phyloP scores from a whole-genome alignment of 2,329 filamentous ascomycete species.

The Cadophora sp. region DNA sequence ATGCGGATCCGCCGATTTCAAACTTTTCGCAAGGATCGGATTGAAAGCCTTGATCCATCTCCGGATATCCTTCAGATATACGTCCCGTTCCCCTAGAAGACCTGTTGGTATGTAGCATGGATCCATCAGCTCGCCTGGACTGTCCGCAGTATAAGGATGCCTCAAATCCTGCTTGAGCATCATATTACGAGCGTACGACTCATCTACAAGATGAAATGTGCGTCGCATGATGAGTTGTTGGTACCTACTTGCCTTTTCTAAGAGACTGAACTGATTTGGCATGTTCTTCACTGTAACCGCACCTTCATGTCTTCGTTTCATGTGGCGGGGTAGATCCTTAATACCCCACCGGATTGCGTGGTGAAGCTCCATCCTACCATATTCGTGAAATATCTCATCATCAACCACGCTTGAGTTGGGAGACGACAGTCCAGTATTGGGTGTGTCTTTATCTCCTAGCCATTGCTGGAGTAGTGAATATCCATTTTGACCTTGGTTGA shows the following conservation, averaged over 20 bases:
- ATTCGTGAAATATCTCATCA: constrained; percentile 29
- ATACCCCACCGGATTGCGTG: constrained; percentile 24
- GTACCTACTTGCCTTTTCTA: constrained; percentile 28
- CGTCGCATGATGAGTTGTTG: constrained; percentile 28
- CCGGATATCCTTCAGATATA: constrained; percentile 18
- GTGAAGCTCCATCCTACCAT: constrained; percentile 24
- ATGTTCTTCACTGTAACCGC: constrained; percentile 19
- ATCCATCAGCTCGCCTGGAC: constrained; percentile 24
- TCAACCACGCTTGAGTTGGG: constrained; percentile 23
- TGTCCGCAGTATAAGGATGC: constrained; percentile 22
- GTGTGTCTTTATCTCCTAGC: background rate
- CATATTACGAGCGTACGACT: constrained; percentile 24
- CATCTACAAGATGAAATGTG: constrained; percentile 27
- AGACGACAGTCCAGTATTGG: constrained; percentile 20
- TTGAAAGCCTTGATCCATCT: constrained; percentile 23
- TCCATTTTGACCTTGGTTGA: constrained; percentile 24
- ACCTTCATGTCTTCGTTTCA: constrained; percentile 23
- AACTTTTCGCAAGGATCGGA: constrained; percentile 4
- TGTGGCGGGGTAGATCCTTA: constrained; percentile 19
- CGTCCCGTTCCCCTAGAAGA: constrained; percentile 10
- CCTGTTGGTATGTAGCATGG: constrained; percentile 21
- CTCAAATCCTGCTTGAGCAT: constrained; percentile 21
- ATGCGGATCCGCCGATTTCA: constrained; percentile 2
- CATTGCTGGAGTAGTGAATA: constrained; percentile 25
- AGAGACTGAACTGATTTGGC: constrained; percentile 22